Evolutionary conservation across 2,329 filamentous ascomycete genomes (phyloP).

Genomic region (Colletotrichum lupini): DNA sequence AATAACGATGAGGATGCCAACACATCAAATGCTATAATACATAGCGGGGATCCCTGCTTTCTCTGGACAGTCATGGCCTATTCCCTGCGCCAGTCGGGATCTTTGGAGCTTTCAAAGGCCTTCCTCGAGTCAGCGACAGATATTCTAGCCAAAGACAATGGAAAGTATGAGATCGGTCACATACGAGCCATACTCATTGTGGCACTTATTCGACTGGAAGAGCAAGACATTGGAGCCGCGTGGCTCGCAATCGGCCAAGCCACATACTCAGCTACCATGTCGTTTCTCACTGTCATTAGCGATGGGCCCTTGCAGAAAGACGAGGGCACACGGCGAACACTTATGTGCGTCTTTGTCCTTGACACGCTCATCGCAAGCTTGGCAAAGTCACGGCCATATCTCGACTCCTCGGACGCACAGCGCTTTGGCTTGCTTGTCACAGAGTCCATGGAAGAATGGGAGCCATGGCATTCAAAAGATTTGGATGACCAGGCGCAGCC

Average conservation of each 20-base stretch:
- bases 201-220: constrained; percentile 1
- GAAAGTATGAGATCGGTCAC: background rate
- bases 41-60: background rate
- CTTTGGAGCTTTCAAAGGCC: background rate
- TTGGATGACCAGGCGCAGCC: background rate
- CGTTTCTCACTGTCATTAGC: background rate
- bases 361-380: constrained; percentile 23
- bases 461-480: constrained; percentile 7
- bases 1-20: background rate
- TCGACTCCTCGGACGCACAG: background rate
- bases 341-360: constrained; percentile 17
- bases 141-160: background rate
- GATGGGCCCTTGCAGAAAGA: background rate
- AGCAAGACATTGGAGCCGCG: background rate
- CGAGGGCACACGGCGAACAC: background rate
- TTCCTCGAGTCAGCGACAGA: background rate
- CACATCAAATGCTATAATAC: background rate
- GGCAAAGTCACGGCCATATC: constrained; percentile 16
- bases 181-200: constrained; percentile 17
- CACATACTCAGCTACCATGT: background rate
- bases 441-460: constrained; percentile 19
- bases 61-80: constrained; percentile 29
- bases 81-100: background rate
- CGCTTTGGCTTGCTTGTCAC: background rate
- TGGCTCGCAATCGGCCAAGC: constrained; percentile 26